Evolutionary conservation across 2,329 filamentous ascomycete species (phyloP).

Genomic region (Neopestalotiopsis rosae): DNA sequence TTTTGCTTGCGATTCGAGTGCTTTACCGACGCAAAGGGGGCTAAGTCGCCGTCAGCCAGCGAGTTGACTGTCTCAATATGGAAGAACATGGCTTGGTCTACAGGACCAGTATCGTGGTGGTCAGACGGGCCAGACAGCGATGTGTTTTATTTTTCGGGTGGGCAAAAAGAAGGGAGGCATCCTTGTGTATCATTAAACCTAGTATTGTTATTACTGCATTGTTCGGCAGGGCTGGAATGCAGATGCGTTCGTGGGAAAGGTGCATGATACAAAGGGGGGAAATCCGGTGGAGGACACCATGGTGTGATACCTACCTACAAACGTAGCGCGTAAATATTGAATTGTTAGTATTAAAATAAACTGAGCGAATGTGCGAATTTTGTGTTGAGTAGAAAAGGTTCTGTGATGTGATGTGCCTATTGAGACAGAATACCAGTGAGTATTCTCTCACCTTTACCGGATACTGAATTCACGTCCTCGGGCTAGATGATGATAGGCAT

Average conservation of each 20-base stretch:
- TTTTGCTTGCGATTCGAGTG: neutral
- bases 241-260: neutral
- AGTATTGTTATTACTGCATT: slow-evolving; percentile 7
- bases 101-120: neutral
- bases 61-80: neutral
- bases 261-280: neutral
- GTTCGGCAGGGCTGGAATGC: neutral
- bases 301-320: neutral
- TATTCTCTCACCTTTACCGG: too few relatives aligned
- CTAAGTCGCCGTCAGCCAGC: neutral
- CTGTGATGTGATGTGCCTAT: too few relatives aligned
- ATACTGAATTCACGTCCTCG: too few relatives aligned
- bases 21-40: neutral
- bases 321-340: neutral
- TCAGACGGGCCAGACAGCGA: neutral
- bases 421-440: too few relatives aligned
- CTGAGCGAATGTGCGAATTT: too few relatives aligned
- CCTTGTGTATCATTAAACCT: neutral
- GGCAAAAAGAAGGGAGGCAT: neutral
- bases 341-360: slow-evolving; percentile 2
- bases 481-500: too few relatives aligned
- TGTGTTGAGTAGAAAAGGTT: too few relatives aligned
- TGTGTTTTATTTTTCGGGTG: neutral
- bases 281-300: neutral
- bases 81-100: neutral